Evolutionary conservation across 2,329 filamentous ascomycete species (phyloP), one percentile per base, ranked within the genome.

Genomic region (Zasmidium angulare): DNA sequence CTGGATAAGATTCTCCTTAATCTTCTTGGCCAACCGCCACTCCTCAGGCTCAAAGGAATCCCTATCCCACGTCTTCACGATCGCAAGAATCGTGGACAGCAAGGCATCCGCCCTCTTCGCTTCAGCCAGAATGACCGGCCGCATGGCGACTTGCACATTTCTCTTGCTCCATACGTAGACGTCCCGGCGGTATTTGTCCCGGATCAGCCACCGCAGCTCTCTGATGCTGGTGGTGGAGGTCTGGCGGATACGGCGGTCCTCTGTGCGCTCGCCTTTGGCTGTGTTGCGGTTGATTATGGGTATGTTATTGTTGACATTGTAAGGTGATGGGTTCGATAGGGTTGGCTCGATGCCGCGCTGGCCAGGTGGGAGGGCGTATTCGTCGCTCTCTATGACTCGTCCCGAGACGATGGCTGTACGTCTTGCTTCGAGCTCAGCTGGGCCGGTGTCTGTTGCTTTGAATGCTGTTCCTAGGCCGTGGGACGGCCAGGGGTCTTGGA

Each of bases 91-190:
- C 20, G 46, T 24, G 21, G 29, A 43, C 7, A 55, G 43, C 17
- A 47, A 11, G 40, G 14, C 17, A 47, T 55, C 53, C 1, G 53
- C 47, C 43, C 48, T 29, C 17, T 29, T 19, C 23, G 19, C 46
- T 17, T 55, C 43, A 11, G 46, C 22, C n/a, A 24, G n/a, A 22
- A 55, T 31, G 14, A 23, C 6, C 2, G n/a, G 19, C 17, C 53
- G 11, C 22, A 47, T 47, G 21, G 43, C 53, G 22, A 26, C 19
- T 6, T 46, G 40, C 4, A 55, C 53, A 21, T 26, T 26, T 29
- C 53, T 23, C 40, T 55, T 55, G 43, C 53, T 55, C 53, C 53
- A 55, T 21, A 55, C 26, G 23, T 55, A 48, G 3, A 55, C 46
- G 31, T 55, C 53, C 17, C 47, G 53, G 3, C 53, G 40, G 29